Conservation (phyloP, 805 yeast species). For the Candida mattraensis region DNA sequence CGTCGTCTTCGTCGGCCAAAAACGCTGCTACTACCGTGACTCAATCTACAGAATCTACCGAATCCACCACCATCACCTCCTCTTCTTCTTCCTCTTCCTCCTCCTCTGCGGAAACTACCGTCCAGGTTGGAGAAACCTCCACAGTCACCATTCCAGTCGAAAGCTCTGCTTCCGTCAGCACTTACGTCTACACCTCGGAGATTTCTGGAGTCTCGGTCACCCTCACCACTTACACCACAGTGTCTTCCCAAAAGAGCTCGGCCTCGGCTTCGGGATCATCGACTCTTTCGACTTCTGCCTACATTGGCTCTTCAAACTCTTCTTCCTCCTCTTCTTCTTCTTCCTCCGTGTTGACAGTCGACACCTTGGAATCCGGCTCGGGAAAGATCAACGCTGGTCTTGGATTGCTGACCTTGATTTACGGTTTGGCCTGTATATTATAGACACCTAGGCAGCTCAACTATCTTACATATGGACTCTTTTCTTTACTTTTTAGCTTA, state of each 20-base stretch:
- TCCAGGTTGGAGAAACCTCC: constrained; percentile 20
- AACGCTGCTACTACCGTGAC: constrained; percentile 2
- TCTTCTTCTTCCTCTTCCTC: constrained; percentile 9
- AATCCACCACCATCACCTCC: constrained; percentile 9
- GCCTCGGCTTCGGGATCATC: constrained; percentile 7
- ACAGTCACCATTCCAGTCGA: constrained; percentile 23
- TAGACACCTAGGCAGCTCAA: constrained; percentile 2
- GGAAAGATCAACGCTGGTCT: constrained; percentile 9
- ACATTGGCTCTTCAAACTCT: constrained; percentile 1
- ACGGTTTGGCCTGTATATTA: constrained; percentile 15
- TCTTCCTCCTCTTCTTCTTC: constrained; percentile 6
- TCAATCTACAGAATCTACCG: constrained; percentile 4
- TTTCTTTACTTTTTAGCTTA: background rate
- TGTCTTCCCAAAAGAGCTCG: constrained; percentile 5
- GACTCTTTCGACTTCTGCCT: constrained; percentile 5
- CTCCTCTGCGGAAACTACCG: constrained; percentile 15
- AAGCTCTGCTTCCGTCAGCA: constrained; percentile 14
- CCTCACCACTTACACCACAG: constrained; percentile 26
- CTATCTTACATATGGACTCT: background rate
- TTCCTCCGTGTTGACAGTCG: constrained; percentile 13
- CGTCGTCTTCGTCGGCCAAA: constrained; percentile 3
- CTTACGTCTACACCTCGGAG: constrained; percentile 26
- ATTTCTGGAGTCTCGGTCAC: constrained; percentile 26
- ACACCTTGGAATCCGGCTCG: constrained; percentile 17
- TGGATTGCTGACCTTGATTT: constrained; percentile 15